phyloP scores from a whole-genome alignment of 257 asterid genomes.

The Scutellaria barbata region DNA sequence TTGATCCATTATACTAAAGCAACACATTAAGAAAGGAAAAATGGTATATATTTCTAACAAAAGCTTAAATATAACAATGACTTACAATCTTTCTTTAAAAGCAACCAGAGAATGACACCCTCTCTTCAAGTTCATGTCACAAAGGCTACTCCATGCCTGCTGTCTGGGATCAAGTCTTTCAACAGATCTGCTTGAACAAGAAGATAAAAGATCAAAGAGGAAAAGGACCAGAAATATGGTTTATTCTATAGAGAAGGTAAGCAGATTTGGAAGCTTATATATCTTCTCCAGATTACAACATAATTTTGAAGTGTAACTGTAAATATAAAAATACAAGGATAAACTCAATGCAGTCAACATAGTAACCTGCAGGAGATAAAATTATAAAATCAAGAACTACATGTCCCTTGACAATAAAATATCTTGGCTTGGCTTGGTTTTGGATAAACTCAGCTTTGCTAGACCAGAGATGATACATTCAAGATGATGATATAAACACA shows the following conservation, averaged over 20 bases:
- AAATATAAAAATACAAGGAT: neutral
- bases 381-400: neutral
- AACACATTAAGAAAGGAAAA: neutral
- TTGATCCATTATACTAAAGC: neutral
- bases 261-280: neutral
- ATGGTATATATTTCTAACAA: neutral
- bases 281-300: neutral
- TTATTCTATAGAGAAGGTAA: neutral
- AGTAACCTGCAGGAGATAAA: neutral
- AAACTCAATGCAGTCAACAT: neutral
- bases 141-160: constrained; percentile 56
- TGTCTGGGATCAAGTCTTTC: constrained; percentile 85
- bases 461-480: neutral
- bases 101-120: constrained; percentile 70
- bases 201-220: constrained; percentile 13
- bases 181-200: constrained; percentile 43
- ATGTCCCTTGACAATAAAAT: neutral
- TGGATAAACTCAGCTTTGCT: neutral
- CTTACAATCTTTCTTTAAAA: constrained; percentile 65
- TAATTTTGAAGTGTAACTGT: neutral
- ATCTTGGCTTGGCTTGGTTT: neutral
- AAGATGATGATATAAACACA: neutral
- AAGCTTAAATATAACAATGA: constrained; percentile 1
- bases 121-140: constrained; percentile 55
- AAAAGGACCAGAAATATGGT: neutral